Evolutionary conservation across 768 basidiomycete species (phyloP), one percentile per base, ranked within the genome.

Genomic region (Pulveroboletus sp.): DNA sequence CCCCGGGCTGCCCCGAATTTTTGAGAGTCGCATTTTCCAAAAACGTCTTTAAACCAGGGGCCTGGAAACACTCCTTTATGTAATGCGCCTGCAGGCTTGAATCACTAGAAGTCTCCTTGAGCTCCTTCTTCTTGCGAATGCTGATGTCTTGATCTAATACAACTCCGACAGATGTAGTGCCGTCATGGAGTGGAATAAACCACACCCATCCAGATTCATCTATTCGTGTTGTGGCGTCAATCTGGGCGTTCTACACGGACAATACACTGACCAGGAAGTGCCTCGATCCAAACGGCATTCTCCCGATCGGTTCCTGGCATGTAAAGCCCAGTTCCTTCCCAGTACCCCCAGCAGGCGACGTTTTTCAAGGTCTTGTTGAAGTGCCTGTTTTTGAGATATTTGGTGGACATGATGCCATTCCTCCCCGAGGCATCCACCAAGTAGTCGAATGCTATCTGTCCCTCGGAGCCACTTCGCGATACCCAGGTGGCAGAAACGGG

Each of bases 301-400:
- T 71, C 65, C 12, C 68, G 60, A 17, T 30, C 39, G 2, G 68
- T 71, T 1, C 61, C 62, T 1, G 63, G 60, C 50, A 54, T 62
- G 39, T 73, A 72, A 37, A 46, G 45, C 0, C 47, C 57, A 8
- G 60, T 47, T n/a, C 60, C 64, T 16, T 61, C 61, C 69, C 70
- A 73, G 55, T 71, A 71, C 22, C 63, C 65, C 70, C 70, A 70
- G 27, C 60, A 63, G 11, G 71, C 71, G 22, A 69, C 34, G 24
- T 71, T 71, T 22, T 64, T 46, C 13, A 70, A 60, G 17, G 44
- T 63, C 34, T 63, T 55, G 41, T 68, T 71, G 56, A 68, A 63
- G 42, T 50, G 56, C 26, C 73, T 54, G 45, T 73, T 69, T 34
- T 62, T 59, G n/a, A 71, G 63, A 16, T 67, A 59, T 46, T 69